phyloP scores from a whole-genome alignment of 495 filamentous ascomycete species.

The Neurospora terricola region DNA sequence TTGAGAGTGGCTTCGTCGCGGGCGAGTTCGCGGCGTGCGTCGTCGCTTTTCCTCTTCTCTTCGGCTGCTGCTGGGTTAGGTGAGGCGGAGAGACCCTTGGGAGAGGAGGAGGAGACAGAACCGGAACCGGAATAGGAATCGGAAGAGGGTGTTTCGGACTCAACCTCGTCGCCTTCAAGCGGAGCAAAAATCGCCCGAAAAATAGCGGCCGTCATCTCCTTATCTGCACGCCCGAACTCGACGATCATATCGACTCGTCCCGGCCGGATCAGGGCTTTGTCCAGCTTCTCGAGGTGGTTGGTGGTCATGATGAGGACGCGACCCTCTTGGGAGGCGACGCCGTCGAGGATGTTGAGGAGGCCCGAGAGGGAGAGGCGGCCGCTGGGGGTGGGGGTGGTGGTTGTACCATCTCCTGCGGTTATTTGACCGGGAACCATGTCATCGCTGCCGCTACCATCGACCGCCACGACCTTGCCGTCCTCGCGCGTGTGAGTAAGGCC shows the following conservation, averaged over 20 bases:
- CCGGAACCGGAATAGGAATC: too few species aligned
- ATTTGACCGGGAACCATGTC: constrained; percentile 22
- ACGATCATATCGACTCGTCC: constrained; percentile 71
- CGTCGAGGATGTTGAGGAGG: constrained; percentile 71
- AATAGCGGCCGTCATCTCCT: constrained; percentile 34
- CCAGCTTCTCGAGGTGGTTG: constrained; percentile 67
- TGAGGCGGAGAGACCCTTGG: neutral
- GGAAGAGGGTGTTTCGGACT: constrained; percentile 7
- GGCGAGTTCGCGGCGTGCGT: constrained; percentile 17
- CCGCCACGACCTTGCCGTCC: constrained; percentile 35
- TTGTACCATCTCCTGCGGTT: constrained; percentile 12
- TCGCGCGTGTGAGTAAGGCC: constrained; percentile 54
- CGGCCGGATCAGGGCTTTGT: constrained; percentile 64
- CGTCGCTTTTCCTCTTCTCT: too few species aligned
- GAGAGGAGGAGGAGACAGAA: too few species aligned
- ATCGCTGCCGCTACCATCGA: constrained; percentile 31
- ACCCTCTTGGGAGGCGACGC: constrained; percentile 68
- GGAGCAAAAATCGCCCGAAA: constrained; percentile 39
- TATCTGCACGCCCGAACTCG: constrained; percentile 47
- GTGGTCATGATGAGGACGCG: constrained; percentile 79
- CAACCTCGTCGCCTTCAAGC: constrained; percentile 29
- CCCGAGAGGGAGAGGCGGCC: constrained; percentile 62
- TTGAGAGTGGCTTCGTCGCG: constrained; percentile 29
- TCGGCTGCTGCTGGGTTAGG: constrained; percentile 9
- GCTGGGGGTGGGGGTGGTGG: neutral